Conservation (phyloP, 371 early-diverging fungal species). For the Mortierella sp. region DNA sequence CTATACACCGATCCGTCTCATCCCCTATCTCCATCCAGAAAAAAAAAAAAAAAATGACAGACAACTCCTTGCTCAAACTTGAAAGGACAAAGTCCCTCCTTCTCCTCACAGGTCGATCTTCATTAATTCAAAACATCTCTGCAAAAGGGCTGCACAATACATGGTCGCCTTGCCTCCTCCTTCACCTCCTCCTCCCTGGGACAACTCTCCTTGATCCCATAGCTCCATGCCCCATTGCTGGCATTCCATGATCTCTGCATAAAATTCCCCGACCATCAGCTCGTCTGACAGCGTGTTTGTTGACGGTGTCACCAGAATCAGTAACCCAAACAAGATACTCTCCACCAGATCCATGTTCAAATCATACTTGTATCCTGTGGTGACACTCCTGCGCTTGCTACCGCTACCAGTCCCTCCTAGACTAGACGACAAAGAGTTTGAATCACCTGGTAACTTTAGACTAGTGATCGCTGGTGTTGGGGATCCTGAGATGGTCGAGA, state of each 20-base stretch:
- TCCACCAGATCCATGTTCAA: constrained; percentile 30
- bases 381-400: neutral
- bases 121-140: constrained; percentile 35
- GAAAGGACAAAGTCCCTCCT: too few relatives aligned
- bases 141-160: constrained; percentile 40
- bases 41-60: too few relatives aligned
- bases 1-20: too few relatives aligned
- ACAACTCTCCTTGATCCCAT: constrained; percentile 29
- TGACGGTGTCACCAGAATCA: constrained; percentile 41
- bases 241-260: constrained; percentile 34
- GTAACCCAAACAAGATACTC: constrained; percentile 29
- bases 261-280: constrained; percentile 33
- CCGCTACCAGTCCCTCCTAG: neutral
- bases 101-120: constrained; percentile 9
- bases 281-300: constrained; percentile 28
- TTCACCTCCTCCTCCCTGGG: constrained; percentile 15
- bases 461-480: constrained; percentile 21
- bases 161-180: constrained; percentile 19
- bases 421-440: neutral
- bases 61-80: too few relatives aligned
- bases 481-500: constrained; percentile 2
- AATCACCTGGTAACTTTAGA: constrained; percentile 18
- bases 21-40: too few relatives aligned
- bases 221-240: constrained; percentile 46
- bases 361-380: neutral